These are phyloP conservation scores for Thalassiosira sp. DNA, from an alignment of 352 stramenopile species.

Conservation along the genomic window DNA sequence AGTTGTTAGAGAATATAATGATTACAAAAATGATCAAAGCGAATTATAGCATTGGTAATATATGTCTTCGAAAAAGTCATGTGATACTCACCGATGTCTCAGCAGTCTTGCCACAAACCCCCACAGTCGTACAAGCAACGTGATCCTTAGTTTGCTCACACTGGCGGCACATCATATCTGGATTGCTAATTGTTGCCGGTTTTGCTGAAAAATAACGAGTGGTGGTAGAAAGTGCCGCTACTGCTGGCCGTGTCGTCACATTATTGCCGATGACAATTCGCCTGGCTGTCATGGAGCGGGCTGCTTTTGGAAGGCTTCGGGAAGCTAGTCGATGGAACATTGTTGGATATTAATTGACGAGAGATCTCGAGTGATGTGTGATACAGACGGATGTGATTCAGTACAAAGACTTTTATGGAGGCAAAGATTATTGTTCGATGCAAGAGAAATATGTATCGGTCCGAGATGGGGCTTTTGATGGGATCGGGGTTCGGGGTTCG, in stretches of 20 bases:
- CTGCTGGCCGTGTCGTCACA: neutral
- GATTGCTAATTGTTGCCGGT: constrained; percentile 45
- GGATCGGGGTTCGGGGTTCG: too few relatives aligned
- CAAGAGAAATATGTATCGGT: too few relatives aligned
- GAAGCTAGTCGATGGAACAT: constrained; percentile 24
- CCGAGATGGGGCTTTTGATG: too few relatives aligned
- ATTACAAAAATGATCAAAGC: neutral
- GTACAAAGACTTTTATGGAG: too few relatives aligned
- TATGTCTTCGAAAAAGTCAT: too few relatives aligned
- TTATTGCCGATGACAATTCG: neutral
- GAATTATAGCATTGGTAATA: neutral
- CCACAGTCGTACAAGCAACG: constrained; percentile 75
- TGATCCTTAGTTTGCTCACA: constrained; percentile 83
- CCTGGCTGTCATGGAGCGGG: constrained; percentile 11
- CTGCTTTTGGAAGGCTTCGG: constrained; percentile 14
- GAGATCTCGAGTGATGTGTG: too few relatives aligned
- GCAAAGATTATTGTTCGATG: too few relatives aligned
- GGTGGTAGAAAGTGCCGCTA: neutral
- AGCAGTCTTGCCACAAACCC: constrained; percentile 82
- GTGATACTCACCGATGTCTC: constrained; percentile 56
- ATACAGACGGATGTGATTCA: too few relatives aligned
- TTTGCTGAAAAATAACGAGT: constrained; percentile 17
- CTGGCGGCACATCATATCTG: constrained; percentile 84
- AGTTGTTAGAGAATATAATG: too few relatives aligned
- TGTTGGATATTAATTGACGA: too few relatives aligned